Conservation (phyloP, 2,329 filamentous ascomycete genomes). For the Pezicula radicicola region DNA sequence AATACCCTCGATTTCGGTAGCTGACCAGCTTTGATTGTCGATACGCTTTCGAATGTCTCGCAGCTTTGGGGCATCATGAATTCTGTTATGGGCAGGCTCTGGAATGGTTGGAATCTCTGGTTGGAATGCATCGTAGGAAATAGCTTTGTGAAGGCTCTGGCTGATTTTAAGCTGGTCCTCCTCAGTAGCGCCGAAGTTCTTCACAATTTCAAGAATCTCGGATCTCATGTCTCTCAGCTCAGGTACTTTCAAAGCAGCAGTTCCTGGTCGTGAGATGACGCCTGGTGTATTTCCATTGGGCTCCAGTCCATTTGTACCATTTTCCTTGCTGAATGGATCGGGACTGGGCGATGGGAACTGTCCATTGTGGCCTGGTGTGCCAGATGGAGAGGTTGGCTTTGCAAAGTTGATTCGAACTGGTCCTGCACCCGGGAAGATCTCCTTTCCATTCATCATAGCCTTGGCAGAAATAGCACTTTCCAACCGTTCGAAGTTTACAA, state of each 20-base stretch:
- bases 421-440: conserved; percentile 95
- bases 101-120: conserved; percentile 86
- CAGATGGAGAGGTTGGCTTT: conserved; percentile 87
- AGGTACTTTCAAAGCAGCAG: conserved; percentile 62
- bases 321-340: conserved; percentile 69
- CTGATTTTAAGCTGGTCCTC: conserved; percentile 75
- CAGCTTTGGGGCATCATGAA: conserved; percentile 91
- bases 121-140: conserved; percentile 68
- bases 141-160: conserved; percentile 70
- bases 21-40: conserved; percentile 86
- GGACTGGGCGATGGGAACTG: conserved; percentile 89
- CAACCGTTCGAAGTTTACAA: conserved; percentile 92
- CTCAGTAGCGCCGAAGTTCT: conserved; percentile 80
- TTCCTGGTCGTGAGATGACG: conserved; percentile 36
- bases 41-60: conserved; percentile 96
- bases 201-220: conserved; percentile 83
- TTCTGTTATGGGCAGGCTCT: conserved; percentile 82
- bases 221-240: conserved; percentile 73
- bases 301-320: conserved; percentile 35
- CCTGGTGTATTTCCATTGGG: conserved; percentile 33
- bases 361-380: conserved; percentile 85
- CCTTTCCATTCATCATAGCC: conserved; percentile 86
- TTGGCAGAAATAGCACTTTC: conserved; percentile 91
- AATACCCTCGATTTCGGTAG: conserved; percentile 86
- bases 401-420: conserved; percentile 96